These are phyloP conservation scores for Scutellaria galericulata DNA, from an alignment of 257 asterid genomes.

Conservation along the genomic window DNA sequence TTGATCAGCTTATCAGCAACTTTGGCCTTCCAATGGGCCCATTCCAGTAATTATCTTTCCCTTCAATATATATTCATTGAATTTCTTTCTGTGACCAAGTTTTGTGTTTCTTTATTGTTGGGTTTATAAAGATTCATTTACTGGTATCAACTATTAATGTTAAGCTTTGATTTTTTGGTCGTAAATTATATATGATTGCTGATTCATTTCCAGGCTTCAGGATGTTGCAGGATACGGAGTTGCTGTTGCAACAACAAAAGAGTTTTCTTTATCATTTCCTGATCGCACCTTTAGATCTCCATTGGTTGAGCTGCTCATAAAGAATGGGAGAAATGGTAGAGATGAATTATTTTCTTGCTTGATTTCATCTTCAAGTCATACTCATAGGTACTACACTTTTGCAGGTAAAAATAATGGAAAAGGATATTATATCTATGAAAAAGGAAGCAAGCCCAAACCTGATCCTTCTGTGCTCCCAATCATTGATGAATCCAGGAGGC, in stretches of 20 bases:
- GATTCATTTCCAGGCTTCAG: constrained; percentile 68
- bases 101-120: constrained; percentile 25
- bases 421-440: constrained; percentile 85
- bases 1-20: constrained; percentile 74
- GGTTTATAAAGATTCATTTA: constrained; percentile 19
- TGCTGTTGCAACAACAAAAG: constrained; percentile 67
- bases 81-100: constrained; percentile 10
- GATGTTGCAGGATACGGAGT: constrained; percentile 98
- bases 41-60: constrained; percentile 79
- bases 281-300: constrained; percentile 77
- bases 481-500: constrained; percentile 86
- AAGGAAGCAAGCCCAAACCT: constrained; percentile 93
- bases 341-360: constrained; percentile 28
- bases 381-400: constrained; percentile 30
- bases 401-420: constrained; percentile 93
- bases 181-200: constrained; percentile 27
- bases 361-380: constrained; percentile 25
- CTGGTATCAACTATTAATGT: background rate
- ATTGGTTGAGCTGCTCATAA: constrained; percentile 73
- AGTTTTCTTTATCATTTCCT: constrained; percentile 61
- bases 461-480: constrained; percentile 82
- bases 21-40: constrained; percentile 99
- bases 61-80: constrained; percentile 21
- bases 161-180: constrained; percentile 13
- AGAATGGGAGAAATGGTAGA: constrained; percentile 88